Conservation (phyloP, 345 rosid species). For the Citrus cavaleriei region DNA sequence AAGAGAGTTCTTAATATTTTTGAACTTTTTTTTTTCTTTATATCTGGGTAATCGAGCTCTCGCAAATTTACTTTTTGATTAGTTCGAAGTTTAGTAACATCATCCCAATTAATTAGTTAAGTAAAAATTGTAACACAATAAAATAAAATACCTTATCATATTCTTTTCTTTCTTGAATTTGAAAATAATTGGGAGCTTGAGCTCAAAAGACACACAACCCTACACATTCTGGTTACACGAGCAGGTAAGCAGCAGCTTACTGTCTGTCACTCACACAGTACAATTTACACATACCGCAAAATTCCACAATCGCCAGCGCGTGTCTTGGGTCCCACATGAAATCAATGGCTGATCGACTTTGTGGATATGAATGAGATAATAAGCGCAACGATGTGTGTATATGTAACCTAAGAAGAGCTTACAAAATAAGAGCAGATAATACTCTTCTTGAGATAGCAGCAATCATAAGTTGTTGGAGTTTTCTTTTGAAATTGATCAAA, state of each 20-base stretch:
- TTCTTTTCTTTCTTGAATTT: not conserved
- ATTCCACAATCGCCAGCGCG: conserved; percentile 9
- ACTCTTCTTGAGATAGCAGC: not conserved
- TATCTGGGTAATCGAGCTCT: not conserved
- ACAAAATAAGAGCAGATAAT: not conserved
- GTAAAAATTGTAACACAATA: not conserved
- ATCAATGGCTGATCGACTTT: conserved; percentile 31
- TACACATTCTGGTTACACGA: conserved; percentile 27
- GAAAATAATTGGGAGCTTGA: conserved; percentile 18
- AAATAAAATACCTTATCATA: not conserved
- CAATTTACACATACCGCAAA: not conserved
- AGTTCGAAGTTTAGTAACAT: not conserved
- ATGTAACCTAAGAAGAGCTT: conserved; percentile 13
- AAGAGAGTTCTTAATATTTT: no score
- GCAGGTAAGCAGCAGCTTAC: conserved; percentile 1
- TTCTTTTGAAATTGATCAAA: conserved; percentile 37
- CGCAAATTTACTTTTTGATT: not conserved
- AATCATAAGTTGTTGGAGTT: conserved; percentile 31
- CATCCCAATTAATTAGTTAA: not conserved
- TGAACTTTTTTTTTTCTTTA: not conserved
- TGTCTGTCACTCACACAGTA: conserved; percentile 1
- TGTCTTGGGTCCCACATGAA: conserved; percentile 15
- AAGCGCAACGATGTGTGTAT: not conserved
- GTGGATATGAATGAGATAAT: conserved; percentile 14
- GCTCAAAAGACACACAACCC: conserved; percentile 23